These are phyloP conservation scores for Aspergillus panamensis DNA, from an alignment of 495 filamentous ascomycete genomes.

Conservation along the genomic window DNA sequence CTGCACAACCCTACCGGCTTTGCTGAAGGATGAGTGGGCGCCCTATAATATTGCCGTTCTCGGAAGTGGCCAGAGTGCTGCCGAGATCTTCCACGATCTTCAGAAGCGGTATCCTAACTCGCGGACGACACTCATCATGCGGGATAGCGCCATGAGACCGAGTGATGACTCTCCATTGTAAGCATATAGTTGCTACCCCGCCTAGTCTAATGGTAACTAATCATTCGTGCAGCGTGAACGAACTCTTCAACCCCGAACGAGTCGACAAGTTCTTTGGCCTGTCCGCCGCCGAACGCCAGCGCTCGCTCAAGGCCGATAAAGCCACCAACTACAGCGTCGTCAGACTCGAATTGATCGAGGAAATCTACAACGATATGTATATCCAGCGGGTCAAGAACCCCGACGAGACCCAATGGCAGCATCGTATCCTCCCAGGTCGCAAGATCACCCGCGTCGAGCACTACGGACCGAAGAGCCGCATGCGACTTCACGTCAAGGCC, in stretches of 20 bases:
- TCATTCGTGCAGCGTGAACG: conserved; percentile 70
- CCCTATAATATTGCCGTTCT: conserved; percentile 77
- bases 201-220: background rate
- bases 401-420: conserved; percentile 71
- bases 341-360: conserved; percentile 78
- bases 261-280: conserved; percentile 71
- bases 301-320: conserved; percentile 60
- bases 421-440: conserved; percentile 68
- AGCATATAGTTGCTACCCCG: conserved; percentile 30
- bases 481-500: conserved; percentile 37
- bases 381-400: conserved; percentile 69
- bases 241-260: conserved; percentile 85
- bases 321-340: conserved; percentile 95
- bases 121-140: conserved; percentile 71
- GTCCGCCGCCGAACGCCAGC: conserved; percentile 55
- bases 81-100: conserved; percentile 91
- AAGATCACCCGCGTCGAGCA: conserved; percentile 58
- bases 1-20: conserved; percentile 54
- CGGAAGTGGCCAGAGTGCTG: conserved; percentile 87
- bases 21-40: conserved; percentile 54
- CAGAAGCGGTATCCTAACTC: conserved; percentile 78
- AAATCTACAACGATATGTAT: conserved; percentile 81
- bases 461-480: conserved; percentile 39
- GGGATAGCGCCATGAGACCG: conserved; percentile 73
- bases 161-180: conserved; percentile 96